Evolutionary conservation across 2,329 filamentous ascomycete species (phyloP).

Genomic region (Corinectria fuckeliana): DNA sequence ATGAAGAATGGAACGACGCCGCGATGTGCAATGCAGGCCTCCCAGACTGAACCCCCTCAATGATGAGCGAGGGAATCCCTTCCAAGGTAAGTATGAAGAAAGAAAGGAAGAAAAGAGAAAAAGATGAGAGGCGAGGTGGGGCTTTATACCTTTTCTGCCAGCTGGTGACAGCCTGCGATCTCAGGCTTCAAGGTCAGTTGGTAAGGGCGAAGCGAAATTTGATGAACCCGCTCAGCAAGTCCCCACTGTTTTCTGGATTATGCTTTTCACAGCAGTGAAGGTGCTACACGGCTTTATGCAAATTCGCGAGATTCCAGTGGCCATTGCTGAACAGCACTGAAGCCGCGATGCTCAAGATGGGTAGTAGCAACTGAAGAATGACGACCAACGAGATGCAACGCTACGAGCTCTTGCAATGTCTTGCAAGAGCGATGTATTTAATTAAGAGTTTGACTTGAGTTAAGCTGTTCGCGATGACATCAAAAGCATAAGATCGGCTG

Average conservation of each 20-base stretch:
- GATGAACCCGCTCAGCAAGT: not conserved
- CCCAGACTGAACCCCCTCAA: slow-evolving; percentile 50
- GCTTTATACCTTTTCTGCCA: slow-evolving; percentile 43
- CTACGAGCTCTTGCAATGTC: not conserved
- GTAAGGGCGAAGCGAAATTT: not conserved
- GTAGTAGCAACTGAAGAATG: not conserved
- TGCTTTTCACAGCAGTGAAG: not conserved
- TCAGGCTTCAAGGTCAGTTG: slow-evolving; percentile 14
- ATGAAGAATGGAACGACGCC: slow-evolving; percentile 56
- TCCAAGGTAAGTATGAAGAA: slow-evolving; percentile 64
- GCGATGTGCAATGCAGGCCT: slow-evolving; percentile 64
- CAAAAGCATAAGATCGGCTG: too few relatives aligned
- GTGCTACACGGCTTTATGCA: not conserved
- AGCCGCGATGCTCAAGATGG: not conserved
- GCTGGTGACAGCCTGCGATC: not conserved
- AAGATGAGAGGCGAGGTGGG: slow-evolving; percentile 1
- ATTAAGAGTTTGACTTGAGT: too few relatives aligned
- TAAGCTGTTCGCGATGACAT: too few relatives aligned
- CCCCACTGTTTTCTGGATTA: not conserved
- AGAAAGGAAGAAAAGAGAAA: slow-evolving; percentile 40
- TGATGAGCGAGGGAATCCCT: slow-evolving; percentile 54
- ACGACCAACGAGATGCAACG: not conserved
- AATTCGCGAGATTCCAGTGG: not conserved
- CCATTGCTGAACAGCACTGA: not conserved
- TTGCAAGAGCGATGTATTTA: not conserved